Conservation (phyloP, 331 rosid genomes). For the Rosa hybrid region DNA sequence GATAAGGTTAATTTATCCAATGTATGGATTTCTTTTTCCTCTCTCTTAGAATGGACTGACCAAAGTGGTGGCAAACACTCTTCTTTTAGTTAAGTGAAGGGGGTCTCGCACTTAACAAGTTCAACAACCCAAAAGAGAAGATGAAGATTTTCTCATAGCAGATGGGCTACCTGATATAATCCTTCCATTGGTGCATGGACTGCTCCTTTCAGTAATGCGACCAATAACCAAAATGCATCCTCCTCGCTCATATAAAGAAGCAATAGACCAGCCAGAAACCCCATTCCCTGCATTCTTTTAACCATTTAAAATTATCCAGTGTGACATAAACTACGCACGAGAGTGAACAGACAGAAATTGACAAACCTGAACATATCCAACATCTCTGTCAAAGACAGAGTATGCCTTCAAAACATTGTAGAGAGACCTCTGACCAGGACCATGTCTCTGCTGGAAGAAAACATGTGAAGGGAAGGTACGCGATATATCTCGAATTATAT, state of each 20-base stretch:
- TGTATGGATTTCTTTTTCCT: background rate
- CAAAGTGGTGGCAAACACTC: background rate
- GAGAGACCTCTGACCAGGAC: slow-evolving; percentile 98
- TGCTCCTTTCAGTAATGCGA: slow-evolving; percentile 95
- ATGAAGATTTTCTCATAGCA: slow-evolving; percentile 13
- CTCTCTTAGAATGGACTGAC: background rate
- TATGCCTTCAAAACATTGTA: slow-evolving; percentile 96
- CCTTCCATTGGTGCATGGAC: slow-evolving; percentile 99
- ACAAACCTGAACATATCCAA: slow-evolving; percentile 98
- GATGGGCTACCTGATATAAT: slow-evolving; percentile 68
- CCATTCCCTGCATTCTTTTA: slow-evolving; percentile 85
- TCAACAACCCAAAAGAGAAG: background rate
- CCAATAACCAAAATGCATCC: slow-evolving; percentile 97
- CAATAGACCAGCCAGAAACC: slow-evolving; percentile 90
- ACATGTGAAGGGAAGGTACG: slow-evolving; percentile 98
- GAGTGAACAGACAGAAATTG: slow-evolving; percentile 20
- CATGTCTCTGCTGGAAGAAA: slow-evolving; percentile 98
- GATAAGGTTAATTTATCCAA: background rate
- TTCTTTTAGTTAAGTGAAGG: background rate
- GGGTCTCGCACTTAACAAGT: background rate
- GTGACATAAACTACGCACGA: slow-evolving; percentile 13
- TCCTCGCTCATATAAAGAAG: slow-evolving; percentile 99
- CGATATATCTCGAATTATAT: slow-evolving; percentile 93
- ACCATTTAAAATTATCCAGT: slow-evolving; percentile 27
- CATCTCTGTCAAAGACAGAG: slow-evolving; percentile 93